Percentiles rank a stretch among this genome's conserved stretches.
Conservation (phyloP, 345 rosid species). For the Cardamine occulta region DNA sequence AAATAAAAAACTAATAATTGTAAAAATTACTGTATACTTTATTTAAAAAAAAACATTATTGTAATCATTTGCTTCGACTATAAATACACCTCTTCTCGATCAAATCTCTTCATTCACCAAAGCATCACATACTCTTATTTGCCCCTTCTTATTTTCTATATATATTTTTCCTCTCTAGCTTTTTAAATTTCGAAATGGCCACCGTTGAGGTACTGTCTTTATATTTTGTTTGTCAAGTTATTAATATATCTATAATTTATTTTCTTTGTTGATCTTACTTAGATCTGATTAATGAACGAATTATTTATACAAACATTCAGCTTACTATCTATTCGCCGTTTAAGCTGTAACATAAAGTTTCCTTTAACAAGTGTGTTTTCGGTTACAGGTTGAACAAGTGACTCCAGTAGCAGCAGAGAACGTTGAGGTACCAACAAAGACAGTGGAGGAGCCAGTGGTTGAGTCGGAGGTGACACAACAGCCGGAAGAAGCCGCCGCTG, state of each 20-base stretch:
- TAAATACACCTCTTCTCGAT: conserved; percentile 34
- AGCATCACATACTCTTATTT: conserved; percentile 25
- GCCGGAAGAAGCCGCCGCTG: conserved; percentile 25
- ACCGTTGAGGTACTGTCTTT: conserved; percentile 35
- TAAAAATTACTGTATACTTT: background rate
- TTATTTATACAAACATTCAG: background rate
- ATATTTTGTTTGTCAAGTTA: background rate
- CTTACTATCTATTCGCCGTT: too few species aligned
- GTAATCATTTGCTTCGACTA: conserved; percentile 28
- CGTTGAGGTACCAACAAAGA: conserved; percentile 39
- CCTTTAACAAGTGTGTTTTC: too few species aligned
- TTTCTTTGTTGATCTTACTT: background rate
- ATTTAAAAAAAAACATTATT: background rate
- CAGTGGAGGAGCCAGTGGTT: conserved; percentile 36
- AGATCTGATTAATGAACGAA: background rate
- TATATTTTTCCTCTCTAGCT: conserved; percentile 3
- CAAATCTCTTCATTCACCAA: conserved; percentile 34
- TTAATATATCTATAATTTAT: background rate
- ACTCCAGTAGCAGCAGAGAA: conserved; percentile 38
- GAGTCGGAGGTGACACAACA: conserved; percentile 27
- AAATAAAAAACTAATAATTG: background rate
- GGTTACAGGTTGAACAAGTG: conserved; percentile 40
- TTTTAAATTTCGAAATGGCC: conserved; percentile 36
- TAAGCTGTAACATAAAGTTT: too few species aligned
- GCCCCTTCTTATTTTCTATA: conserved; percentile 8